Evolutionary conservation across 2,329 filamentous ascomycete genomes (phyloP).

Genomic region (Rhynchosporium agropyri): DNA sequence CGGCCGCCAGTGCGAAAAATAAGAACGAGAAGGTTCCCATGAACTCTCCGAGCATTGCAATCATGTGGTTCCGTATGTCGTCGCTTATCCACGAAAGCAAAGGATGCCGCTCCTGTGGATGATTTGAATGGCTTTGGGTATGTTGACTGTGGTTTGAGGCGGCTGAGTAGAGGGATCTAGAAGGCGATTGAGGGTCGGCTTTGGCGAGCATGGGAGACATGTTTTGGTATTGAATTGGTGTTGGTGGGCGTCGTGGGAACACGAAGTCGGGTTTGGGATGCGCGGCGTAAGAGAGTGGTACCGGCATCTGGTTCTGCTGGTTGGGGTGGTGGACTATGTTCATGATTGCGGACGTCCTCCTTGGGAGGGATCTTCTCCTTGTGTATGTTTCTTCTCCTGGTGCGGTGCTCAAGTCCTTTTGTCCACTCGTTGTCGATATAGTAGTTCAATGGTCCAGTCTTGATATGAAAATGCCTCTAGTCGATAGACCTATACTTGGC

Average conservation of each 20-base stretch:
- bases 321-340: not conserved
- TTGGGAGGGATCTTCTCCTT: not conserved
- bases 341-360: not conserved
- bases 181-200: not conserved
- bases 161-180: no score
- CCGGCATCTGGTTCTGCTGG: conserved; percentile 12
- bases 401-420: no score
- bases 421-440: no score
- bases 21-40: conserved; percentile 49
- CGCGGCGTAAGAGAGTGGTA: conserved; percentile 7
- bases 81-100: conserved; percentile 12
- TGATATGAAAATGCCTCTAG: no score
- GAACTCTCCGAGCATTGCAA: conserved; percentile 52
- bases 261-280: conserved; percentile 11
- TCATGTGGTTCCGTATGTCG: conserved; percentile 34
- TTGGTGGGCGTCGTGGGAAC: conserved; percentile 6
- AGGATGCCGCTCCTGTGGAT: not conserved
- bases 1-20: conserved; percentile 35
- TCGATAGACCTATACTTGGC: no score
- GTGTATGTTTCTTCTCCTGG: no score
- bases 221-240: conserved; percentile 9
- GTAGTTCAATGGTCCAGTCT: no score
- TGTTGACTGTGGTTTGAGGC: no score
- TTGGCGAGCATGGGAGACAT: not conserved
- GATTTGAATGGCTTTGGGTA: no score